These are phyloP conservation scores for Eucalyptus marginata DNA, from an alignment of 345 rosid species.

Conservation along the genomic window DNA sequence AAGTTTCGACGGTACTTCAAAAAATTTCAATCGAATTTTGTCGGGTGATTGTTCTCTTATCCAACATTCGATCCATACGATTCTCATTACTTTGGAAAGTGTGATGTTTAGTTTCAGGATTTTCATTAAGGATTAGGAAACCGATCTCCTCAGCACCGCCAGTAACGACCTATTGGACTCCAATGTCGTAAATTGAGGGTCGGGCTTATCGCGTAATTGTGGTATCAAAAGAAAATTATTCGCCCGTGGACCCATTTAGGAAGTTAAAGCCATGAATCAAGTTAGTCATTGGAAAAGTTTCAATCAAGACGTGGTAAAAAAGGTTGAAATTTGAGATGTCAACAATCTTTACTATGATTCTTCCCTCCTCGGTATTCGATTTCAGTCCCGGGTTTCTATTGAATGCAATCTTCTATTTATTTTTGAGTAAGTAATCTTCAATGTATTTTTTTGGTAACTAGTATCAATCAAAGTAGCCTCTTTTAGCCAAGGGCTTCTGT, in stretches of 20 bases:
- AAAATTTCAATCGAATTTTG: not conserved
- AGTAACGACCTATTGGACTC: not conserved
- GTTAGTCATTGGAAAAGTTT: not conserved
- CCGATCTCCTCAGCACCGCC: not conserved
- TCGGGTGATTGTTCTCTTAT: rapidly evolving
- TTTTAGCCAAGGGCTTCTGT: not conserved
- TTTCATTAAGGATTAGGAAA: not conserved
- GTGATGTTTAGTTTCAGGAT: not conserved
- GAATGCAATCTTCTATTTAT: not conserved
- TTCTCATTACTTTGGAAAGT: not conserved
- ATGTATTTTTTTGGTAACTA: not conserved
- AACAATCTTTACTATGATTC: not conserved
- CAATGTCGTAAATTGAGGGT: not conserved
- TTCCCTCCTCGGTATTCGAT: not conserved
- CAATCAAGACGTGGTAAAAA: not conserved
- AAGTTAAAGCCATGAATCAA: not conserved
- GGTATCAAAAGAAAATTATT: not conserved
- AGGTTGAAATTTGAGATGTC: not conserved
- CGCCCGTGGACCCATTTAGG: not conserved
- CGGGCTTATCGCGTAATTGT: not conserved
- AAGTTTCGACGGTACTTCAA: not conserved
- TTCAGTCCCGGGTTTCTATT: not conserved
- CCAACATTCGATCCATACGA: not conserved
- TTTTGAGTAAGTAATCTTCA: not conserved
- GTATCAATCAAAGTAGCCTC: not conserved